Percentiles rank a stretch among this genome's conserved stretches.
These are phyloP conservation scores for Neofusicoccum laricinum DNA, from an alignment of 2,329 filamentous ascomycete species.

Conservation along the genomic window DNA sequence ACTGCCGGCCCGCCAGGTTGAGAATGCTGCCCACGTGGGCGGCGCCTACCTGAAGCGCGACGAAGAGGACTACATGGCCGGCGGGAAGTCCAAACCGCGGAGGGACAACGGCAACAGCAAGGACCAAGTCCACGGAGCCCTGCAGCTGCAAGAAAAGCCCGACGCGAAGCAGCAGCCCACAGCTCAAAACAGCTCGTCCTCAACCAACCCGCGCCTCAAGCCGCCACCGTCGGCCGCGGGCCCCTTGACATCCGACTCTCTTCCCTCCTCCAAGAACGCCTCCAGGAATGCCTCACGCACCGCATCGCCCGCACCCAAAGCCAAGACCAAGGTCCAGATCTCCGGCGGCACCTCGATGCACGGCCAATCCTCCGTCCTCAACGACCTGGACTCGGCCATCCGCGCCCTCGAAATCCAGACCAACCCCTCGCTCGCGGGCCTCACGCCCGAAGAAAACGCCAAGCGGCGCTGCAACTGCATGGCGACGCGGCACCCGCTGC, in stretches of 20 bases:
- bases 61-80: slow-evolving; percentile 70
- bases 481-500: slow-evolving; percentile 79
- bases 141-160: slow-evolving; percentile 52
- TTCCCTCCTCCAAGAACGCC: slow-evolving; percentile 22
- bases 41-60: slow-evolving; percentile 77
- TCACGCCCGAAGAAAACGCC: slow-evolving; percentile 49
- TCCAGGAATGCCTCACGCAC: slow-evolving; percentile 36
- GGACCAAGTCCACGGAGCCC: slow-evolving; percentile 38
- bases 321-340: slow-evolving; percentile 66
- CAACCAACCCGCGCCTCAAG: slow-evolving; percentile 44
- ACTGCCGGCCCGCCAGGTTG: slow-evolving; percentile 41
- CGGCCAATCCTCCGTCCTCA: slow-evolving; percentile 70
- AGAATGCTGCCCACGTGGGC: slow-evolving; percentile 60
- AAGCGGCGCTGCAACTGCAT: slow-evolving; percentile 81
- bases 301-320: slow-evolving; percentile 48
- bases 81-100: slow-evolving; percentile 35
- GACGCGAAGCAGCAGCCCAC: slow-evolving; percentile 39
- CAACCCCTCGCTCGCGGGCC: slow-evolving; percentile 65
- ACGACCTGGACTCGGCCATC: slow-evolving; percentile 73
- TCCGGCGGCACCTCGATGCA: slow-evolving; percentile 79
- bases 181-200: slow-evolving; percentile 2
- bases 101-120: slow-evolving; percentile 32
- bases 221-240: slow-evolving; percentile 68
- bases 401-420: slow-evolving; percentile 86
- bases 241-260: slow-evolving; percentile 74